Percentiles rank a stretch among this genome's conserved stretches.
phyloP scores from a whole-genome alignment of 352 stramenopile species.

The Globisporangium polare region DNA sequence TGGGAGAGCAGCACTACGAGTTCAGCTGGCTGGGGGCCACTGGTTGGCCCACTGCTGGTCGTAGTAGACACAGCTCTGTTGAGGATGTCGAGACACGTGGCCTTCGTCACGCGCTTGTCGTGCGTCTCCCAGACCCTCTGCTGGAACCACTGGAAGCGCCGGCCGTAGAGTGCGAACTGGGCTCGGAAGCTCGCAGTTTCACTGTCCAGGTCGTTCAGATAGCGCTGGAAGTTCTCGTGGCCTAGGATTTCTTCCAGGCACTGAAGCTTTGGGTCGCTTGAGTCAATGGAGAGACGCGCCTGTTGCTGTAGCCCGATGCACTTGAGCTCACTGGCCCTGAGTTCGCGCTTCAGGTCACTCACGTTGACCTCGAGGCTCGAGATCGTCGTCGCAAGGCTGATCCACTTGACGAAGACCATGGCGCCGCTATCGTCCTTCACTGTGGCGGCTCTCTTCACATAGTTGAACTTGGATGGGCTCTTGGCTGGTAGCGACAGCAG shows the following conservation, averaged over 20 bases:
- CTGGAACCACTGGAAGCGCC: constrained; percentile 15
- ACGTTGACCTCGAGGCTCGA: constrained; percentile 11
- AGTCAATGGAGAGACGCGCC: background rate
- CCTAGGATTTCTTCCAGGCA: constrained; percentile 57
- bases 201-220: constrained; percentile 36
- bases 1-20: constrained; percentile 30
- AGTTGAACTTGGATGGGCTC: constrained; percentile 9
- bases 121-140: constrained; percentile 18
- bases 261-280: constrained; percentile 33
- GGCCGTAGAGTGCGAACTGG: constrained; percentile 31
- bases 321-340: constrained; percentile 18
- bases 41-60: background rate
- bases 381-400: constrained; percentile 18
- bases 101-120: constrained; percentile 6
- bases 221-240: constrained; percentile 28
- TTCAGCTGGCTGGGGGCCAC: background rate
- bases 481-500: background rate
- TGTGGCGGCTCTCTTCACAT: background rate
- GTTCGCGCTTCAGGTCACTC: constrained; percentile 20
- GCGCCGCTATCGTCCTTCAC: background rate
- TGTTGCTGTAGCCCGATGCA: constrained; percentile 17
- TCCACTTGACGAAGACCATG: constrained; percentile 21
- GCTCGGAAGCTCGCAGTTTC: constrained; percentile 34
- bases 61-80: constrained; percentile 5
- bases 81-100: constrained; percentile 13